Evolutionary conservation across 345 rosid genomes (phyloP), one percentile per base, ranked within the genome.

Genomic region (Firmiana major): DNA sequence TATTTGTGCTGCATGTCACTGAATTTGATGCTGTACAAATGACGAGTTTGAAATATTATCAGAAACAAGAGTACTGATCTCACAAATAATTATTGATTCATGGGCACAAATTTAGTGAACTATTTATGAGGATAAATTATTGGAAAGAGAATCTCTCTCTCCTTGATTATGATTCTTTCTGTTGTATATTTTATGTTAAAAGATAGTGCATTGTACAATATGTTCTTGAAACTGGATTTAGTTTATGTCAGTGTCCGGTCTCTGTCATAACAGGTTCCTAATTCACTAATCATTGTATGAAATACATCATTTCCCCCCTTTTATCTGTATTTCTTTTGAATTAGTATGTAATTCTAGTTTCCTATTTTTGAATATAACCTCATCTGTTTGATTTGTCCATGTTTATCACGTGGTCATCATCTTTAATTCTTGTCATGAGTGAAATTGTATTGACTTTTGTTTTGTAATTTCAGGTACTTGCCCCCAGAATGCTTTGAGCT

Each of bases 401-500:
- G 21, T 45, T 68, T 68, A 45, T 64, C 24, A 55, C 3, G 3
- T 46, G 45, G 45, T 71, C 74, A 19, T 12, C 24, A 48, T 75
- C 78, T 48, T 31, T 4, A 7, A 8, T 43, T 42, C 62, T 58
- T 66, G 48, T 80, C 22, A 67, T 6, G 15, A 13, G 43, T 3
- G 0, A 71, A 15, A 19, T 17, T 59, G 5, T 17, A 26, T 71
- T 17, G 67, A 54, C 59, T 57, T 74, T 76, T 48, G 66, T 72
- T 57, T 68, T 66, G 9, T 75, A 69, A 78, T 68, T 84, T 74
- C 80, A 92, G 98, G 99, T 97, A 97, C 81, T 83, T 97, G 83
- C 99, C 99, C 68, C 99, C 98, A 34, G 99, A 97, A 83, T 97
- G 98, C 86, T 97, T 97, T 73, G 99, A 97, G 86, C 92, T 97